Base-by-base conservation (phyloP, 768 basidiomycete genomes). In the Calocybe cyanea region DNA sequence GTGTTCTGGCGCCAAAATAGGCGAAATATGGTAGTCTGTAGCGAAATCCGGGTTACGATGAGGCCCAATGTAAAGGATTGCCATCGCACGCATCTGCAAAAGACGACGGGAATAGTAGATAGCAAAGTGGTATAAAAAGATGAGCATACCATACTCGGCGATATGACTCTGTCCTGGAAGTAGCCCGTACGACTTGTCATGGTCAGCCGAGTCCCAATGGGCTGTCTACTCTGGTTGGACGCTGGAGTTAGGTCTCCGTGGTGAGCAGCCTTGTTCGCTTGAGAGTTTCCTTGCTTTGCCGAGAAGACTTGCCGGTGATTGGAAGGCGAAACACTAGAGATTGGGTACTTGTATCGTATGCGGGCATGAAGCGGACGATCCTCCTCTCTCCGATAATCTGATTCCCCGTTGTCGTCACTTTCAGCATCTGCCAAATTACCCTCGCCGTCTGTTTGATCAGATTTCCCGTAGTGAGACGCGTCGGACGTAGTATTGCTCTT, bases 71-170 rank as follows among this genome's bases (percentile, higher is more conserved):
- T 96, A 96, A 52, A 95, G 69, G 59, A 96, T 94, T 2, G 95
- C 95, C 96, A 99, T 99, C 0, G 95, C 94, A 28, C 96, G 89
- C 92, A 97, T 97, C 95, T 98, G 56, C n/a, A 35, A 46, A 28
- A n/a, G 41, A 18, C 13, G 32, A 46, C 51, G 20, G 50, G 46
- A 35, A 20, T 46, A 28, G 31, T 20, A 19, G 35, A 33, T 28
- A 14, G 38, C 32, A 17, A n/a, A n/a, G n/a, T n/a, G n/a, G n/a
- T 28, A 28, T 28, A 11, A 46, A 34, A 18, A 50, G 28, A 39
- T 35, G 34, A 8, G 3, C 89, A 58, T 61, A 95, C 95, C 94
- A 99, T 97, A 58, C 87, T 89, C 0, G 96, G 95, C 2, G 93
- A 85, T 49, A 99, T 81, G 57, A 97, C 87, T 41, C 92, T 73